These are phyloP conservation scores for Davidsoniella australis DNA, from an alignment of 2,329 filamentous ascomycete species.

Conservation along the genomic window DNA sequence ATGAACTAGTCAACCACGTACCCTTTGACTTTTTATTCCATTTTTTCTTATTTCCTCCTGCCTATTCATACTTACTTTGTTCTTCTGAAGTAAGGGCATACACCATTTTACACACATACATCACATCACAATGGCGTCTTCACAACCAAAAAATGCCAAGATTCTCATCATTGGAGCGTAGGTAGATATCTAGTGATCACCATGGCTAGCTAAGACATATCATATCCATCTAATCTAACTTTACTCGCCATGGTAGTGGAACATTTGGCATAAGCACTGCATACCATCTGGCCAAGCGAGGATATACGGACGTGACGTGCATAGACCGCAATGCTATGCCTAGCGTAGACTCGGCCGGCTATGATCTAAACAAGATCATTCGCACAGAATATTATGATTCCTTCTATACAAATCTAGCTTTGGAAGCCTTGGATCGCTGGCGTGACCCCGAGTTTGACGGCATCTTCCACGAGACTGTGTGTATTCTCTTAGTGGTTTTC, in stretches of 20 bases:
- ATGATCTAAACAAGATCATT: conserved; percentile 24
- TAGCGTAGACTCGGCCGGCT: conserved; percentile 13
- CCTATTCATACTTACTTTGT: no score
- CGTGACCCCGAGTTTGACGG: conserved; percentile 10
- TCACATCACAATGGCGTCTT: neutral
- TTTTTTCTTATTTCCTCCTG: no score
- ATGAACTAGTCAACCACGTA: no score
- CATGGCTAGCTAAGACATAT: neutral
- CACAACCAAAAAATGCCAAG: neutral
- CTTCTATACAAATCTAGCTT: conserved; percentile 18
- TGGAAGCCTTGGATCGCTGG: conserved; percentile 14
- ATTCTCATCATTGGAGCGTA: conserved; percentile 14
- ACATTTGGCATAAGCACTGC: conserved; percentile 23
- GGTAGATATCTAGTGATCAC: neutral
- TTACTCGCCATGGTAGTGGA: conserved; percentile 10
- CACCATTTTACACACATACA: no score
- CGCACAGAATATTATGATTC: conserved; percentile 21
- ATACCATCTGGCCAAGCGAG: conserved; percentile 17
- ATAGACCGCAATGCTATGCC: conserved; percentile 12
- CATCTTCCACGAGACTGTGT: conserved; percentile 13
- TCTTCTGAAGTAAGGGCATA: no score
- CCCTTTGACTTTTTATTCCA: no score
- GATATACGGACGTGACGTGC: conserved; percentile 13
- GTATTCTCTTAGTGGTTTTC: neutral
- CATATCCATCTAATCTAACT: neutral